Conservation (phyloP, 2,329 filamentous ascomycete species). For the Aspergillus tamarii region DNA sequence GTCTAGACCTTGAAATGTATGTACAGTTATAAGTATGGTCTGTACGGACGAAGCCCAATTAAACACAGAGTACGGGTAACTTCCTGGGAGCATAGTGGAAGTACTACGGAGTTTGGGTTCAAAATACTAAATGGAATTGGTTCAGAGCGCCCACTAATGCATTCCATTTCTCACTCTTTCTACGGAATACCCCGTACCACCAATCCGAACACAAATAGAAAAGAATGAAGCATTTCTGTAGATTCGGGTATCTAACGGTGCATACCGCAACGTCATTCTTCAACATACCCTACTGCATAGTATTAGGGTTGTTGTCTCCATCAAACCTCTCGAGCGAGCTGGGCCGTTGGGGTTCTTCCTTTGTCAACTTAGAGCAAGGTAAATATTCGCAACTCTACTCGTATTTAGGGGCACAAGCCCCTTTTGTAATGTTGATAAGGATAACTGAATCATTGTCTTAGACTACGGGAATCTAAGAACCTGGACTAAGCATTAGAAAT, state of each 20-base stretch:
- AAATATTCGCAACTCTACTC: not conserved
- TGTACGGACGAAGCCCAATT: not conserved
- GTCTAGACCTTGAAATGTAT: not conserved
- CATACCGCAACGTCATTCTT: not conserved
- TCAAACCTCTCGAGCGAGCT: no score
- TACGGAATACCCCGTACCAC: not conserved
- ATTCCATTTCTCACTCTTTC: not conserved
- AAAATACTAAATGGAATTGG: not conserved
- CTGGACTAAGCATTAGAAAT: not conserved
- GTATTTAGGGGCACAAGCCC: not conserved
- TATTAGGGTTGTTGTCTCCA: not conserved
- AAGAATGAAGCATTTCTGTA: not conserved
- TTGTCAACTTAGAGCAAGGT: not conserved
- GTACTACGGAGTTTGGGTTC: no score
- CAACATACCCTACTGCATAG: not conserved
- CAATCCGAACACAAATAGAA: not conserved
- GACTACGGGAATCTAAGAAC: not conserved
- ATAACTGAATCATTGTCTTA: conserved; percentile 5
- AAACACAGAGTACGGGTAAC: not conserved
- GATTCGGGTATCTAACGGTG: not conserved
- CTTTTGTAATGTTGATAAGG: not conserved
- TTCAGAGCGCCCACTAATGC: not conserved
- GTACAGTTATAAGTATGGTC: not conserved
- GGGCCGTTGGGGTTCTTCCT: not conserved
- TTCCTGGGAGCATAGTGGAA: no score